Evolutionary conservation across 2,329 filamentous ascomycete genomes (phyloP).

Genomic region (Orbilia quercus): DNA sequence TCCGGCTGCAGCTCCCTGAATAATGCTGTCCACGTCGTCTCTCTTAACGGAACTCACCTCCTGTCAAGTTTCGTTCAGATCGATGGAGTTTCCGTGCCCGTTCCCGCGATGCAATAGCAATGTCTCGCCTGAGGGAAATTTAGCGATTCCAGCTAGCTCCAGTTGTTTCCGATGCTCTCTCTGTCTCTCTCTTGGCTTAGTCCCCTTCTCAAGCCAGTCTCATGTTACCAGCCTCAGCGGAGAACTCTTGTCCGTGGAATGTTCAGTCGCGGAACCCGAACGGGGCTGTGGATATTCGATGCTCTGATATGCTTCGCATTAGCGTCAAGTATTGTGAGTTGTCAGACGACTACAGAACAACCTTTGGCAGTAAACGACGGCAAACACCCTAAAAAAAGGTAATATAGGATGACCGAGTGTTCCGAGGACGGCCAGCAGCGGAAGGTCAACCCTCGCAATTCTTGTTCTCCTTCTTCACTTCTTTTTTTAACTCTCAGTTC

Average conservation of each 20-base stretch:
- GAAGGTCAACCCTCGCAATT: slow-evolving; percentile 12
- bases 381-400: neutral
- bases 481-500: neutral
- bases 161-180: neutral
- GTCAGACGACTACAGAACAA: slow-evolving; percentile 33
- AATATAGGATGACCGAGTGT: slow-evolving; percentile 20
- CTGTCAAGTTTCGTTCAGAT: slow-evolving; percentile 9
- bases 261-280: slow-evolving; percentile 8
- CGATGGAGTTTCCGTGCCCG: slow-evolving; percentile 13
- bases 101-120: neutral
- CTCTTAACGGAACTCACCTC: slow-evolving; percentile 36
- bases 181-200: neutral
- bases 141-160: neutral
- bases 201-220: slow-evolving; percentile 31
- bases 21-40: slow-evolving; percentile 52
- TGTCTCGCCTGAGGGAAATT: neutral
- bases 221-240: slow-evolving; percentile 16
- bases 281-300: slow-evolving; percentile 10
- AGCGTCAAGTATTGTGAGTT: slow-evolving; percentile 54
- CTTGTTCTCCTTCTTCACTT: neutral
- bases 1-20: slow-evolving; percentile 43
- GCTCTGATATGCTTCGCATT: slow-evolving; percentile 49
- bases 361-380: slow-evolving; percentile 14
- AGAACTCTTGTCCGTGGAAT: slow-evolving; percentile 1
- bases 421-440: slow-evolving; percentile 30